Evolutionary conservation across 2,329 filamentous ascomycete genomes (phyloP), one percentile per base, ranked within the genome.

Genomic region (Botryotinia narcissicola): DNA sequence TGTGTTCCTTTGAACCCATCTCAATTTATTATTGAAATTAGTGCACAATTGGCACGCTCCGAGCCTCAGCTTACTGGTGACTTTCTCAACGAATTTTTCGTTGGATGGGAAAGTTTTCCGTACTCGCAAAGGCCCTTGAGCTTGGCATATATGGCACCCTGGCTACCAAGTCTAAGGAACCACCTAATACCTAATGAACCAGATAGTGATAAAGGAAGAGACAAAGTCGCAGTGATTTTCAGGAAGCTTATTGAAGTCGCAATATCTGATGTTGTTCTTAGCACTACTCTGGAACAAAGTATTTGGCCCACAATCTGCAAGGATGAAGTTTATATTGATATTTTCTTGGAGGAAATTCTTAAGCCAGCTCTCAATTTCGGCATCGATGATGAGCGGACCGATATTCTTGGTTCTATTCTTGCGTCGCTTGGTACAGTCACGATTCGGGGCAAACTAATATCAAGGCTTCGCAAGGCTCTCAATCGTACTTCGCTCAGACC

Each of bases 61-160:
- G 90, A 92, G 78, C 89, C 90, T 35, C 90, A 91, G 77, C 84
- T 92, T 12, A 92, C 90, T 0, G 87, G 86, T 12, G 90, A 92
- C 78, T 92, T 92, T 77, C 79, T 92, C 57, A 91, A 90, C n/a
- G 90, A 92, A 78, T 92, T 92, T 79, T 92, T 92, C 74, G 89
- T 91, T 37, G 89, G 90, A 29, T 92, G 90, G 90, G 89, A 91
- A 76, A 91, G 89, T 78, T 90, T 92, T 77, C 86, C 88, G 1
- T 87, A 90, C 48, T 88, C 91, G 73, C 90, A 92, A 78, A 89
- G 90, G 76, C 88, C 90, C 1, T 80, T 92, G 37, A 91, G 89
- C 76, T 83, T 92, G 44, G 87, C 89, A 9, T 92, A 92, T 79
- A 91, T 92, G 88, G 88, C 90, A 9, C 90, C 90, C 2, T 92